Percentiles rank a stretch among this genome's conserved stretches.
Conservation (phyloP, 164 flowering plant species). For the Protea cynaroides region DNA sequence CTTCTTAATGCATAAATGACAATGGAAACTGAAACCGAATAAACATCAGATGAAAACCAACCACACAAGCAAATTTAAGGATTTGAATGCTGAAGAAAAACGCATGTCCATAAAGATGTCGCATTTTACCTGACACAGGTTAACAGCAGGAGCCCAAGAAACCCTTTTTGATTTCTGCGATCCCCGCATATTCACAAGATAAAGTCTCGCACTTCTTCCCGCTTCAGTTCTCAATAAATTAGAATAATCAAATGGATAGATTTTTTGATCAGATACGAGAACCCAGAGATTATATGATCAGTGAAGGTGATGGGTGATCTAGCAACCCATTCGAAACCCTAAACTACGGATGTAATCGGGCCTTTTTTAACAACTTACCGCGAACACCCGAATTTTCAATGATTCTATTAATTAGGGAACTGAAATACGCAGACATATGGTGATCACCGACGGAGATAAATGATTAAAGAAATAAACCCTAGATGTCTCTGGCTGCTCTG, state of each 20-base stretch:
- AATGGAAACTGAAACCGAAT: background rate
- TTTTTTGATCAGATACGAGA: too few species aligned
- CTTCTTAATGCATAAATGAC: background rate
- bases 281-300: background rate
- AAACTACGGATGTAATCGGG: background rate
- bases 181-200: background rate
- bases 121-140: background rate
- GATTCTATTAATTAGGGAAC: background rate
- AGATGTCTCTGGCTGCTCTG: conserved; percentile 35
- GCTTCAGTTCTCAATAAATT: background rate
- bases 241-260: background rate
- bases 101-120: background rate
- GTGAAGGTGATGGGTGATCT: background rate
- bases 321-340: conserved; percentile 16
- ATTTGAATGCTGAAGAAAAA: background rate
- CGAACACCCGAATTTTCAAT: conserved; percentile 6
- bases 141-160: background rate
- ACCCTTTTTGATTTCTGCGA: conserved; percentile 2
- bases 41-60: background rate
- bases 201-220: background rate
- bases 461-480: conserved; percentile 21
- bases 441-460: background rate
- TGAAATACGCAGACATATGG: background rate
- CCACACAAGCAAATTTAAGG: background rate
- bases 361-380: background rate